A percentile compares a stretch with the other conserved stretches of the same genome.
Evolutionary conservation across 257 asterid species (phyloP).

Genomic region (Solanum piurae): DNA sequence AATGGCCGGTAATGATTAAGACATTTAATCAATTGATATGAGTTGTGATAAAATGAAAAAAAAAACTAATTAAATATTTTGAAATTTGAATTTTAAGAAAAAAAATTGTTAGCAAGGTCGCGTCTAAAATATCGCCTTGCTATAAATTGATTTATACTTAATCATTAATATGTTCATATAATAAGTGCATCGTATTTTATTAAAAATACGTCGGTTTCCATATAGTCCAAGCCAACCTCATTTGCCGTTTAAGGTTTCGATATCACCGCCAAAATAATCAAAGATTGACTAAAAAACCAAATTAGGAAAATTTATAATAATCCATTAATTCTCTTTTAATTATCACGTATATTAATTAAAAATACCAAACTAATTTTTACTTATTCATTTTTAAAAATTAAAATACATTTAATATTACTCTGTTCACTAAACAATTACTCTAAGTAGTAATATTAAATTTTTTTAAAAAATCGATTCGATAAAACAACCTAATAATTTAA

Average conservation of each 20-base stretch:
- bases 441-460: too few relatives aligned
- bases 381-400: too few relatives aligned
- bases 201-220: not conserved
- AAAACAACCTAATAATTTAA: too few relatives aligned
- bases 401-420: not conserved
- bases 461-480: too few relatives aligned
- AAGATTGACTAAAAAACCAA: not conserved
- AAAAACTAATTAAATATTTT: too few relatives aligned
- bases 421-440: not conserved
- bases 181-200: too few relatives aligned
- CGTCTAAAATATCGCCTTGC: too few relatives aligned
- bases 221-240: not conserved
- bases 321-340: too few relatives aligned
- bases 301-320: not conserved
- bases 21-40: not conserved
- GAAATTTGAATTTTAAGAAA: fast-evolving
- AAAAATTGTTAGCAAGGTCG: too few relatives aligned
- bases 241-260: not conserved
- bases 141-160: too few relatives aligned
- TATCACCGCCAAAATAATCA: not conserved
- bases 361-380: too few relatives aligned
- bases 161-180: too few relatives aligned
- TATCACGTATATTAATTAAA: not conserved
- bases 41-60: not conserved
- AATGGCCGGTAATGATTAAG: not conserved